Percentiles rank a stretch among this genome's conserved stretches.
Evolutionary conservation across 805 yeast species (phyloP).

Genomic region (Blastobotrys robertii): DNA sequence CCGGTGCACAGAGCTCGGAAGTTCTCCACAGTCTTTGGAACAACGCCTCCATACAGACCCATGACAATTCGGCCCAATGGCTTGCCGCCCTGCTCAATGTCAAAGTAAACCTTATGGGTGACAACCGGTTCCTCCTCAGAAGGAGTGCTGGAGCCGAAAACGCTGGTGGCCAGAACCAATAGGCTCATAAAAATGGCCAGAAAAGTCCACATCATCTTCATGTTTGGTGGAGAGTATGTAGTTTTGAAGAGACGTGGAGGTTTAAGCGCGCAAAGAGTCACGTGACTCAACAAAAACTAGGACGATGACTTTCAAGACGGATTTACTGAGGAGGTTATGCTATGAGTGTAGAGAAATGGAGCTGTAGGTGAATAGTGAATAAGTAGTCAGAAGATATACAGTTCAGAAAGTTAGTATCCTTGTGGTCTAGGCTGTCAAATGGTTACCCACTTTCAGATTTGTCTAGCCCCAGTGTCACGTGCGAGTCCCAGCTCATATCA

Average conservation of each 20-base stretch:
- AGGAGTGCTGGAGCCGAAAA: constrained; percentile 10
- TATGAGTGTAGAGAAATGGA: too few species aligned
- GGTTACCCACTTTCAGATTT: too few species aligned
- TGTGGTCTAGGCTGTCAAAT: too few species aligned
- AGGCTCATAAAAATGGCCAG: constrained; percentile 15
- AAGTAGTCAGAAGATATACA: too few species aligned
- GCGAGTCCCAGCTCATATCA: too few species aligned
- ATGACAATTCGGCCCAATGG: constrained; percentile 71
- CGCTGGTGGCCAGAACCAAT: constrained; percentile 11
- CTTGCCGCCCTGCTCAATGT: constrained; percentile 70
- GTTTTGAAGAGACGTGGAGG: background rate
- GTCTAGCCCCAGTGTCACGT: too few species aligned
- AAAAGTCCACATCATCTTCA: constrained; percentile 18
- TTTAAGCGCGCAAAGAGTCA: too few species aligned
- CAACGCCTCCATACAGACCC: constrained; percentile 80
- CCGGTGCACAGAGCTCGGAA: constrained; percentile 74
- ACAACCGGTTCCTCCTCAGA: constrained; percentile 32
- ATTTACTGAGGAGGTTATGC: too few species aligned
- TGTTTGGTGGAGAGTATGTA: constrained; percentile 4
- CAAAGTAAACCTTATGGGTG: constrained; percentile 79
- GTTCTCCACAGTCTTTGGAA: constrained; percentile 84
- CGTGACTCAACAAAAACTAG: too few species aligned
- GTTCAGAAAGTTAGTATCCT: too few species aligned
- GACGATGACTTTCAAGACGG: too few species aligned
- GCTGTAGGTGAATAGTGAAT: too few species aligned